Percentiles rank a stretch among this genome's conserved stretches.
Conservation (phyloP, 352 stramenopile species). For the Blastocystis sp. region DNA sequence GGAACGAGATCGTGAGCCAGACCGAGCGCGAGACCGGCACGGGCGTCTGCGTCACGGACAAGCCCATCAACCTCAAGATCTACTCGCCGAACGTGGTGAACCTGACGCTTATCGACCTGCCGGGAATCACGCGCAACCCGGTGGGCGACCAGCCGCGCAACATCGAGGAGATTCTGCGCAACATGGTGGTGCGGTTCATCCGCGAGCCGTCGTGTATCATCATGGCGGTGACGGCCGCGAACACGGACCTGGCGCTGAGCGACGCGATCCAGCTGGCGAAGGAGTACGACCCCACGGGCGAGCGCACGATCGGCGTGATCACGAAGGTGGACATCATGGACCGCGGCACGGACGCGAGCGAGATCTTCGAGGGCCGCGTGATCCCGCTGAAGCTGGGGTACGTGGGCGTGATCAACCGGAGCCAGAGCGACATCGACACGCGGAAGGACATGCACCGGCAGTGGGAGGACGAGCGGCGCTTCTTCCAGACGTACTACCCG, state of each 20-base stretch:
- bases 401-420: constrained; percentile 95
- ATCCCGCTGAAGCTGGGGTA: constrained; percentile 95
- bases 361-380: constrained; percentile 79
- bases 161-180: constrained; percentile 97
- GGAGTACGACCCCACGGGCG: constrained; percentile 84
- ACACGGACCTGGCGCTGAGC: constrained; percentile 96
- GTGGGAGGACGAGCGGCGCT: constrained; percentile 88
- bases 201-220: constrained; percentile 98
- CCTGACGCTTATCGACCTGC: constrained; percentile 96
- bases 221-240: constrained; percentile 93
- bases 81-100: constrained; percentile 94
- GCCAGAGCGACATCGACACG: constrained; percentile 94
- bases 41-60: constrained; percentile 10
- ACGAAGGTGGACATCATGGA: constrained; percentile 99
- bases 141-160: constrained; percentile 96
- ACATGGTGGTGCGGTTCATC: constrained; percentile 97
- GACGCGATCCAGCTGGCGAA: constrained; percentile 95
- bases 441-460: constrained; percentile 89
- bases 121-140: constrained; percentile 91
- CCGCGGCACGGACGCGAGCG: constrained; percentile 90
- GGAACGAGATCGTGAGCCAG: constrained; percentile 1
- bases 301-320: constrained; percentile 95
- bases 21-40: background rate
- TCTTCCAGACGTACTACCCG: constrained; percentile 94
- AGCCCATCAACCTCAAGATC: constrained; percentile 95